A percentile compares a stretch with the other conserved stretches of the same genome.
These are phyloP conservation scores for Rhynchosporium secalis DNA, from an alignment of 2,329 filamentous ascomycete genomes.

Conservation along the genomic window DNA sequence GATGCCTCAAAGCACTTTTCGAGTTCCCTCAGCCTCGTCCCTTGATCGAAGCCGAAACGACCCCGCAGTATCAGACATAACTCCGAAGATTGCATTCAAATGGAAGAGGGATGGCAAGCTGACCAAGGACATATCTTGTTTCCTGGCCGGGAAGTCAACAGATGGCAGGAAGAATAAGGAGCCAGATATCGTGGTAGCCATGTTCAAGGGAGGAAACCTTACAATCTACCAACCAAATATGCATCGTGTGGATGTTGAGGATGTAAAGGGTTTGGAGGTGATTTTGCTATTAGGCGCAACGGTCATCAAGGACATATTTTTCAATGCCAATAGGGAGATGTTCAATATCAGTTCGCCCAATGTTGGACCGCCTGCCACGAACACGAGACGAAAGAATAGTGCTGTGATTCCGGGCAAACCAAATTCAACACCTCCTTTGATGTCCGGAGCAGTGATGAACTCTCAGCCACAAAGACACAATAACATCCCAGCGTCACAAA, in stretches of 20 bases:
- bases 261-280: slow-evolving; percentile 89
- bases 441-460: slow-evolving; percentile 34
- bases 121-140: slow-evolving; percentile 85
- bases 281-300: slow-evolving; percentile 66
- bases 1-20: slow-evolving; percentile 83
- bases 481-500: slow-evolving; percentile 30
- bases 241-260: slow-evolving; percentile 86
- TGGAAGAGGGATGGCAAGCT: slow-evolving; percentile 89
- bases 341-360: slow-evolving; percentile 69
- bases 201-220: slow-evolving; percentile 73
- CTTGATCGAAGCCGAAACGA: slow-evolving; percentile 73
- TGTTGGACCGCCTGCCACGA: slow-evolving; percentile 13
- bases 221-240: slow-evolving; percentile 95
- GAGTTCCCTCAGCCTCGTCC: slow-evolving; percentile 72
- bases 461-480: slow-evolving; percentile 16
- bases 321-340: slow-evolving; percentile 65
- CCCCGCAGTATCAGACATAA: slow-evolving; percentile 53
- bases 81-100: slow-evolving; percentile 77
- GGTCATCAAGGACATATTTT: slow-evolving; percentile 65
- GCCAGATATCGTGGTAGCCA: slow-evolving; percentile 90
- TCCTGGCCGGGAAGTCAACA: slow-evolving; percentile 75
- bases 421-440: slow-evolving; percentile 28
- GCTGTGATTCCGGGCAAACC: slow-evolving; percentile 31
- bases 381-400: slow-evolving; percentile 35
- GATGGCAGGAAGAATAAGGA: slow-evolving; percentile 80